Conservation (phyloP, 2,329 filamentous ascomycete genomes). For the Ceratocystis alfenasii region DNA sequence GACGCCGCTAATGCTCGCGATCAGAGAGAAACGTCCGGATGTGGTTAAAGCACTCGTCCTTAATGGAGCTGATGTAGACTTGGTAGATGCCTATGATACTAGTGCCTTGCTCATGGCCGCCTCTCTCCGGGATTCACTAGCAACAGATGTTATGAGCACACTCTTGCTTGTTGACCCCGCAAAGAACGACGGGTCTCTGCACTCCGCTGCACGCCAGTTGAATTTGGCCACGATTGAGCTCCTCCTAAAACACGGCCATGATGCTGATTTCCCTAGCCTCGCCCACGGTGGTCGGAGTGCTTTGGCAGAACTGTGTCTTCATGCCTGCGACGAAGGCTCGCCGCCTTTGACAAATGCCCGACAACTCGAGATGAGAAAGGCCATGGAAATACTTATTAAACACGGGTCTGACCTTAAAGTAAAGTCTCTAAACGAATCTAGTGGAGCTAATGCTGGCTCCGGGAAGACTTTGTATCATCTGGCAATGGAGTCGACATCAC, state of each 20-base stretch:
- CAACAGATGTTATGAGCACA: constrained; percentile 42
- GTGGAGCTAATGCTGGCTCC: neutral
- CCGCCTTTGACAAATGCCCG: constrained; percentile 36
- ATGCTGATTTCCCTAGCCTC: constrained; percentile 52
- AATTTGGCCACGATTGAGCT: constrained; percentile 45
- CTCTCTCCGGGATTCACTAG: constrained; percentile 40
- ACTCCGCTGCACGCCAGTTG: constrained; percentile 50
- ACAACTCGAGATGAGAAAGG: constrained; percentile 44
- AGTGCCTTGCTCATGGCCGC: constrained; percentile 51
- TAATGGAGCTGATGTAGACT: constrained; percentile 48
- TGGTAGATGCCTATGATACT: constrained; percentile 43
- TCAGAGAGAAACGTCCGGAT: constrained; percentile 44
- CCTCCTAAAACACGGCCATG: constrained; percentile 47
- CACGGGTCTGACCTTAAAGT: constrained; percentile 45
- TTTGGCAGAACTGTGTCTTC: constrained; percentile 50
- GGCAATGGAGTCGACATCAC: constrained; percentile 45
- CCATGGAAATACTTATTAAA: constrained; percentile 45
- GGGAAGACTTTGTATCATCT: constrained; percentile 46
- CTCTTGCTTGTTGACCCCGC: constrained; percentile 45
- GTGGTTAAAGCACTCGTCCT: constrained; percentile 45
- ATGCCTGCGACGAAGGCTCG: constrained; percentile 36
- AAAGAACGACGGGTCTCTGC: constrained; percentile 53
- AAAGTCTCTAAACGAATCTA: constrained; percentile 35
- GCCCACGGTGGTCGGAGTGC: constrained; percentile 51
- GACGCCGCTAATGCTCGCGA: constrained; percentile 49